Evolutionary conservation across 495 filamentous ascomycete species (phyloP).

Genomic region (Elasticomyces elasticus): DNA sequence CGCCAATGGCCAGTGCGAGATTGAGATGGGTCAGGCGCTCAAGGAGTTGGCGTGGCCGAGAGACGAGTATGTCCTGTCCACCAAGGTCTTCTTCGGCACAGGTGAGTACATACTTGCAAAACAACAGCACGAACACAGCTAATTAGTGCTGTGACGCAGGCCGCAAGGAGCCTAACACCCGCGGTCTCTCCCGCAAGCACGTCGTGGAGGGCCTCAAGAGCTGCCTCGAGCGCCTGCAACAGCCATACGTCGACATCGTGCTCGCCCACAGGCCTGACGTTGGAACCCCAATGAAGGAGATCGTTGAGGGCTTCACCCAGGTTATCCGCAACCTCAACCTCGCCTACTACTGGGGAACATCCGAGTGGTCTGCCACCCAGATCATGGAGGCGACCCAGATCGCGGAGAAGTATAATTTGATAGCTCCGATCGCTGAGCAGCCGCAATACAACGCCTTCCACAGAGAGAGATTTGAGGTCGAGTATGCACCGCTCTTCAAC

Average conservation of each 20-base stretch:
- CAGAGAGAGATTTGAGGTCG: slow-evolving; percentile 43
- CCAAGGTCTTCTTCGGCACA: slow-evolving; percentile 25
- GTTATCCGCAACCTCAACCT: slow-evolving; percentile 37
- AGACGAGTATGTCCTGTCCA: slow-evolving; percentile 40
- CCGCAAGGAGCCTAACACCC: slow-evolving; percentile 42
- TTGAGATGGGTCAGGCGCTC: slow-evolving; percentile 49
- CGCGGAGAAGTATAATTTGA: slow-evolving; percentile 47
- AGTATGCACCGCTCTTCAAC: slow-evolving; percentile 34
- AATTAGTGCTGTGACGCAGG: slow-evolving; percentile 11
- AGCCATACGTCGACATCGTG: slow-evolving; percentile 41
- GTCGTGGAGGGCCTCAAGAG: slow-evolving; percentile 41
- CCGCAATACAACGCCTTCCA: slow-evolving; percentile 50
- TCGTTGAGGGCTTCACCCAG: slow-evolving; percentile 43
- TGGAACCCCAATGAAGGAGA: slow-evolving; percentile 41
- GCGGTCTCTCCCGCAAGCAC: slow-evolving; percentile 39
- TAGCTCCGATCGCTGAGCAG: slow-evolving; percentile 48
- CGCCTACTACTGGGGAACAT: slow-evolving; percentile 47
- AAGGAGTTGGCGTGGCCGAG: slow-evolving; percentile 41
- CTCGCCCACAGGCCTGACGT: slow-evolving; percentile 38
- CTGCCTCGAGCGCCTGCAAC: slow-evolving; percentile 36
- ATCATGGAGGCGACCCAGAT: slow-evolving; percentile 46
- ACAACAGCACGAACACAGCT: no score
- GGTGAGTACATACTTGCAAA: slow-evolving; percentile 3
- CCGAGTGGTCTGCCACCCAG: slow-evolving; percentile 46
- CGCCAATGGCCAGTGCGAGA: slow-evolving; percentile 45